A percentile compares a stretch with the other conserved stretches of the same genome.
Evolutionary conservation across 352 stramenopile genomes (phyloP).

Genomic region (Pythium coloratum): DNA sequence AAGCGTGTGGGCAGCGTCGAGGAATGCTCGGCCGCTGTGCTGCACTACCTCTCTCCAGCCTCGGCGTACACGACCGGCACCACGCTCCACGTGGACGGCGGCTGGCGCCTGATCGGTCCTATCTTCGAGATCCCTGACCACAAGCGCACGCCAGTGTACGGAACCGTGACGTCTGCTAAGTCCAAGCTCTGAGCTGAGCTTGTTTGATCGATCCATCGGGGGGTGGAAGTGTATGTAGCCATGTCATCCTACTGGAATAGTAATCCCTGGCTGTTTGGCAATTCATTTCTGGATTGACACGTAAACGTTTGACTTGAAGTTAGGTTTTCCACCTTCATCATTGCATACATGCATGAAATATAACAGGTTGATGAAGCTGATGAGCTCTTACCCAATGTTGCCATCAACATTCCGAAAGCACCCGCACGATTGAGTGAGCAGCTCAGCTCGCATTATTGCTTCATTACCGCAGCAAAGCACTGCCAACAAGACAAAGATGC

Average conservation of each 20-base stretch:
- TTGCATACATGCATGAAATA: background rate
- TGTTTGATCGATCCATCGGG: background rate
- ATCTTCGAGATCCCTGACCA: constrained; percentile 80
- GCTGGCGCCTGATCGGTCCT: constrained; percentile 59
- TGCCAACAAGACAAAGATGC: constrained; percentile 18
- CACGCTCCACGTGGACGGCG: constrained; percentile 89
- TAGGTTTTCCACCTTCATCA: constrained; percentile 17
- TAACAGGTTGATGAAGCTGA: constrained; percentile 7
- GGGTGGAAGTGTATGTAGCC: constrained; percentile 21
- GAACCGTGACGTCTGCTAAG: constrained; percentile 30
- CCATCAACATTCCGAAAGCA: constrained; percentile 25
- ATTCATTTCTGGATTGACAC: constrained; percentile 32
- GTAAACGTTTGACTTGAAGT: constrained; percentile 26
- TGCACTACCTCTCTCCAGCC: constrained; percentile 90
- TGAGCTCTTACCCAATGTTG: constrained; percentile 17
- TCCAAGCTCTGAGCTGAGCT: constrained; percentile 46
- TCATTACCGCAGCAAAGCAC: background rate
- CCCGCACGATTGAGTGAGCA: constrained; percentile 1
- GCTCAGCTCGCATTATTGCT: background rate
- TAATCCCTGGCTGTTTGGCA: constrained; percentile 1
- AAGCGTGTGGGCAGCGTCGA: constrained; percentile 91
- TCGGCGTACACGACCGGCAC: constrained; percentile 90
- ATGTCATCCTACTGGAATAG: constrained; percentile 13
- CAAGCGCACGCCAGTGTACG: constrained; percentile 82
- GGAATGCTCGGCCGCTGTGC: constrained; percentile 85